phyloP scores from a whole-genome alignment of 2,329 filamentous ascomycete genomes.

The Neofusicoccum parvum region DNA sequence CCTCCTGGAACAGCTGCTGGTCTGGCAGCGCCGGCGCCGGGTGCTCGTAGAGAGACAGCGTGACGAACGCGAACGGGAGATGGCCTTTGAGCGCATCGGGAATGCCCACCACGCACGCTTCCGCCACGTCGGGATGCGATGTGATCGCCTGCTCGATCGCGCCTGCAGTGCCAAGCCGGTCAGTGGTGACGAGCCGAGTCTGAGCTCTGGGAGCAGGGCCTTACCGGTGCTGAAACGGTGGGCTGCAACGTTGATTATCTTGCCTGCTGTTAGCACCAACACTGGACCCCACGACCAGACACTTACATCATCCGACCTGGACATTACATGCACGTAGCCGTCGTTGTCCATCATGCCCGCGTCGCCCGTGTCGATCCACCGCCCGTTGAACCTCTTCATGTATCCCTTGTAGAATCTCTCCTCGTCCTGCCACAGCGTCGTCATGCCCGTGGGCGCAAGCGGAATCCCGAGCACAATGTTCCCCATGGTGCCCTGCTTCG shows the following conservation, averaged over 20 bases:
- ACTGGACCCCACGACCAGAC: not conserved
- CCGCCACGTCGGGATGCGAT: slow-evolving; percentile 74
- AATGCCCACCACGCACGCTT: slow-evolving; percentile 84
- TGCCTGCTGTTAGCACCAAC: slow-evolving; percentile 6
- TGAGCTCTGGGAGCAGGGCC: slow-evolving; percentile 27
- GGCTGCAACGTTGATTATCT: slow-evolving; percentile 90
- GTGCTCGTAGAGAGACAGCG: slow-evolving; percentile 52
- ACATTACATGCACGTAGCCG: slow-evolving; percentile 66
- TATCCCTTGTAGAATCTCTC: slow-evolving; percentile 86
- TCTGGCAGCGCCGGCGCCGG: slow-evolving; percentile 52
- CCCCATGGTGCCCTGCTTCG: slow-evolving; percentile 75
- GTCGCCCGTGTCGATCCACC: slow-evolving; percentile 90
- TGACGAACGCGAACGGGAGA: slow-evolving; percentile 87
- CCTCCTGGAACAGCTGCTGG: slow-evolving; percentile 58
- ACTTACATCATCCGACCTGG: slow-evolving; percentile 65
- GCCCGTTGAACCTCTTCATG: slow-evolving; percentile 75
- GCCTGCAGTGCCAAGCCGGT: slow-evolving; percentile 50
- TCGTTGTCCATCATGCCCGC: slow-evolving; percentile 82
- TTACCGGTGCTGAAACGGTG: slow-evolving; percentile 85
- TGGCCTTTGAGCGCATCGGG: slow-evolving; percentile 87
- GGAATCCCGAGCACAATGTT: slow-evolving; percentile 87
- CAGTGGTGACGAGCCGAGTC: not conserved
- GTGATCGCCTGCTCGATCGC: slow-evolving; percentile 90
- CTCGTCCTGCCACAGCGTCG: slow-evolving; percentile 83
- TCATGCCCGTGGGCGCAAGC: slow-evolving; percentile 82